phyloP scores from a whole-genome alignment of 2,329 filamentous ascomycete genomes.

The Magnaporthales sp. region DNA sequence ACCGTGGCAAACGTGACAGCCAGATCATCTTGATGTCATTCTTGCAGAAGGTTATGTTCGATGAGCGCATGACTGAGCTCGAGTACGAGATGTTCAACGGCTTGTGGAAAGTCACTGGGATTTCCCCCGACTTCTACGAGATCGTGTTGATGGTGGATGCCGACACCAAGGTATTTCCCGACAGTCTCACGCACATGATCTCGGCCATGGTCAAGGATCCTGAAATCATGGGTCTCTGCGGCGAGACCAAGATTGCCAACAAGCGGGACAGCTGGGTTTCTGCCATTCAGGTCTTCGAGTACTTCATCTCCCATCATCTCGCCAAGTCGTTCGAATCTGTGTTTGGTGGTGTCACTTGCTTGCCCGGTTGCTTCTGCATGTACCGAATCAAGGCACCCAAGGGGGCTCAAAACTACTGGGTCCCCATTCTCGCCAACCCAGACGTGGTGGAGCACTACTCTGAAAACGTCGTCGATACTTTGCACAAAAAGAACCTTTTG shows the following conservation, averaged over 20 bases:
- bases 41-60: slow-evolving; percentile 99
- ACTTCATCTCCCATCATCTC: slow-evolving; percentile 97
- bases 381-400: slow-evolving; percentile 99
- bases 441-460: slow-evolving; percentile 99
- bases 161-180: slow-evolving; percentile 97
- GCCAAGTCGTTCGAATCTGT: slow-evolving; percentile 97
- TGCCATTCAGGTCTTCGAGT: slow-evolving; percentile 98
- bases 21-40: slow-evolving; percentile 99
- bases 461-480: slow-evolving; percentile 95
- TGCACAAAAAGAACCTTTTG: slow-evolving; percentile 95
- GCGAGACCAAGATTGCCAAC: slow-evolving; percentile 99
- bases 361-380: slow-evolving; percentile 99
- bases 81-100: slow-evolving; percentile 99
- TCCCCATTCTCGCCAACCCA: slow-evolving; percentile 94
- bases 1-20: slow-evolving; percentile 96
- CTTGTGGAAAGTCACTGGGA: slow-evolving; percentile 96
- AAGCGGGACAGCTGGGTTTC: slow-evolving; percentile 92
- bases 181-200: slow-evolving; percentile 97
- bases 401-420: slow-evolving; percentile 98
- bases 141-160: slow-evolving; percentile 98
- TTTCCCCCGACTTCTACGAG: slow-evolving; percentile 96
- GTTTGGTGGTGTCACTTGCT: slow-evolving; percentile 97
- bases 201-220: slow-evolving; percentile 99
- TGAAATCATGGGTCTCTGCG: slow-evolving; percentile 97
- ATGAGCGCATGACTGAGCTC: slow-evolving; percentile 98